phyloP scores from a whole-genome alignment of 1,284 basidiomycete species.

The Melanopsichium pennsylvanicum region DNA sequence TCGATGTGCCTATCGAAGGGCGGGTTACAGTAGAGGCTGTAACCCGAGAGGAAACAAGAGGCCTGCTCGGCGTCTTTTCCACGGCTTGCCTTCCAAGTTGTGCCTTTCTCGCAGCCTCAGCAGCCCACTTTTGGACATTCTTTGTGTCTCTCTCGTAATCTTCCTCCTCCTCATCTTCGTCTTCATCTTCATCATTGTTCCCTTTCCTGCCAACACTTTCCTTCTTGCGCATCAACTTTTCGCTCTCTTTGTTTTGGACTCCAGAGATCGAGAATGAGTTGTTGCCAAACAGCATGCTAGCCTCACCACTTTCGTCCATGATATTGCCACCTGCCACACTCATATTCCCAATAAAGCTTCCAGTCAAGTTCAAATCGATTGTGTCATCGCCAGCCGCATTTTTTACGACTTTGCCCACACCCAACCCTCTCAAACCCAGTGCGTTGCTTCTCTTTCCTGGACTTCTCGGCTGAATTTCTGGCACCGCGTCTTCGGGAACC shows the following conservation, averaged over 20 bases:
- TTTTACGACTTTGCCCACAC: slow-evolving; percentile 29
- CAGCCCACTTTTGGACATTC: slow-evolving; percentile 28
- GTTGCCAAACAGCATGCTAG: slow-evolving; percentile 24
- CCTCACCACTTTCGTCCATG: slow-evolving; percentile 41
- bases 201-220: not conserved
- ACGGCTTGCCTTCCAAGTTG: slow-evolving; percentile 4
- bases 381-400: slow-evolving; percentile 41
- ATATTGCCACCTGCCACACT: slow-evolving; percentile 26
- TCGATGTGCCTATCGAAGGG: not conserved
- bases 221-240: not conserved
- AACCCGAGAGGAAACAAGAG: not conserved
- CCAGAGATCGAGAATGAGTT: slow-evolving; percentile 25
- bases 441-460: slow-evolving; percentile 5
- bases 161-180: slow-evolving; percentile 12
- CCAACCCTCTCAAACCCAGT: slow-evolving; percentile 12
- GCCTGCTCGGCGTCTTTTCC: slow-evolving; percentile 8
- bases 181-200: slow-evolving; percentile 14
- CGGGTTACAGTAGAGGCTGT: slow-evolving; percentile 6
- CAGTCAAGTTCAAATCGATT: slow-evolving; percentile 39
- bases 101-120: slow-evolving; percentile 26
- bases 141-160: slow-evolving; percentile 18
- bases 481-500: slow-evolving; percentile 22
- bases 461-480: slow-evolving; percentile 13
- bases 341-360: slow-evolving; percentile 28
- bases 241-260: too few species aligned